Evolutionary conservation across 305 asterid genomes (phyloP).

Genomic region (Fraxinus floribunda): DNA sequence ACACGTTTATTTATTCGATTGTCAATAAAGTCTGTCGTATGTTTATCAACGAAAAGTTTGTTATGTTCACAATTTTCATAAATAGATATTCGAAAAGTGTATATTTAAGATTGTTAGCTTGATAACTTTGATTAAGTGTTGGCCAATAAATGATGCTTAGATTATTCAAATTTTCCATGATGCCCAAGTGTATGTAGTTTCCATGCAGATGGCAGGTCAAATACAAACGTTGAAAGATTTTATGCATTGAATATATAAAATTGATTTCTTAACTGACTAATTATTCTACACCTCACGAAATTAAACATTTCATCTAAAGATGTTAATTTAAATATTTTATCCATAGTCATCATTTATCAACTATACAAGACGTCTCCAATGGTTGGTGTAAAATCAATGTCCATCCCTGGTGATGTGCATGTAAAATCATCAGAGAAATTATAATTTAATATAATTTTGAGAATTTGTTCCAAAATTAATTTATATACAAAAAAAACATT

Average conservation of each 20-base stretch:
- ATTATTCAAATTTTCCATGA: not conserved
- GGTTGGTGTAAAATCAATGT: slow-evolving; percentile 74
- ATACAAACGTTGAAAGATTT: slow-evolving; percentile 22
- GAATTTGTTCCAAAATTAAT: not conserved
- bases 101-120: not conserved
- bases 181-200: not conserved
- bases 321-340: slow-evolving; percentile 31
- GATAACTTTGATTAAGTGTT: not conserved
- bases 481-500: no score
- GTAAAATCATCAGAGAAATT: slow-evolving; percentile 4
- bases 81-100: not conserved
- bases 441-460: not conserved
- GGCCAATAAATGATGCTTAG: not conserved
- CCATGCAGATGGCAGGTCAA: not conserved
- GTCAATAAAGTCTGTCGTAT: not conserved
- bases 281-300: not conserved
- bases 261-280: not conserved
- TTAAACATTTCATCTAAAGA: slow-evolving; percentile 6
- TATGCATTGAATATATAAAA: not conserved
- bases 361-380: slow-evolving; percentile 49
- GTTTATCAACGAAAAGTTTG: not conserved
- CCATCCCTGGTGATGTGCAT: slow-evolving; percentile 36
- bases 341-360: slow-evolving; percentile 59
- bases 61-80: not conserved
- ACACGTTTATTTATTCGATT: not conserved